Base-by-base conservation (phyloP, 2,329 filamentous ascomycete genomes). In the Fusarium nematophilum region DNA sequence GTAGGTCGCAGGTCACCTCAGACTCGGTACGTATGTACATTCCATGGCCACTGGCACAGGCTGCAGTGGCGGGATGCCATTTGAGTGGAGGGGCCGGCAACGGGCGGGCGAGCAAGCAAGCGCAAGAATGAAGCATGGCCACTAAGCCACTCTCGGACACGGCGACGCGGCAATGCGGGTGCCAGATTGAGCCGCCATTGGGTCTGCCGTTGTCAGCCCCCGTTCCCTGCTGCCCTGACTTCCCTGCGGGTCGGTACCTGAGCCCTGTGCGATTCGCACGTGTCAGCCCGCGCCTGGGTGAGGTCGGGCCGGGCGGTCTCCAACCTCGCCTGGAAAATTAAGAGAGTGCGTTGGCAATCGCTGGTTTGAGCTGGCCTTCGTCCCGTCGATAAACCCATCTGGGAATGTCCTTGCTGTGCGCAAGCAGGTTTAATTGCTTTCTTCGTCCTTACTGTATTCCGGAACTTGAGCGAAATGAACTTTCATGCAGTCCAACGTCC, bases 261-360 rank as follows among this genome's bases (percentile, higher is more conserved):
- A 59, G 63, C 60, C 64, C 61, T 59, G 53, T 65, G 53, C 57
- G 56, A 64, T 64, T 64, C 57, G 61, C 61, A 64, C 61, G 61
- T 64, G 61, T 64, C 60, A 57, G 37, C 43, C 60, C 60, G 36
- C 46, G 48, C 48, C 57, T 56, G 44, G 47, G 58, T 43, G 31
- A 56, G 58, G 59, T 64, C 55, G 44, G 59, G 55, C 55, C 59
- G 45, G 59, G 59, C 60, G 59, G 18, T 17, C n/a, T 17, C 17
- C 21, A 15, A 34, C 42, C 42, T 25, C 23, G 42, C 30, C 34
- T 34, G 42, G 29, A 40, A 11, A 9, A 37, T 27, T 46, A 46
- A 30, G 43, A 34, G 40, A 62, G 58, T 62, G 59, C 59, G 59
- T 60, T 62, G 59, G 59, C 59, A 62, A 49, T 49, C 59, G 59